Percentiles rank a stretch among this genome's conserved stretches.
Conservation (phyloP, 106 monocot species). For the Dioscorea zingiberensis region DNA sequence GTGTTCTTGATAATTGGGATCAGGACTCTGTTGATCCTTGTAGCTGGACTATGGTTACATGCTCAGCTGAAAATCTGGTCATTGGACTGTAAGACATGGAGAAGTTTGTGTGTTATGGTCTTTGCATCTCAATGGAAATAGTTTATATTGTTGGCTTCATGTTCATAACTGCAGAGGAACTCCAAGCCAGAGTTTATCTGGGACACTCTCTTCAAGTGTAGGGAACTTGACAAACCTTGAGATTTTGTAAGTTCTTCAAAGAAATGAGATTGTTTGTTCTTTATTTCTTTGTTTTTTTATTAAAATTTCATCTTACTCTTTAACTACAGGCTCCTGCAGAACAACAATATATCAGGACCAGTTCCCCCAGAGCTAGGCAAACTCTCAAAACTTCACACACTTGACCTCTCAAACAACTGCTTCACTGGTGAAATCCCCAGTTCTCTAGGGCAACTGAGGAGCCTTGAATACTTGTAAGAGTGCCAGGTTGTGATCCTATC, state of each 20-base stretch:
- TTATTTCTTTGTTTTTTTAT: not conserved
- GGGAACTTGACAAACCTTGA: constrained; percentile 81
- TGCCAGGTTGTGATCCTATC: not conserved
- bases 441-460: constrained; percentile 62
- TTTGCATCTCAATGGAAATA: not conserved
- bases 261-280: not conserved
- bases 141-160: not conserved
- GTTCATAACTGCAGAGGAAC: constrained; percentile 39
- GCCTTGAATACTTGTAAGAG: constrained; percentile 70
- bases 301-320: not conserved
- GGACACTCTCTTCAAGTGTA: constrained; percentile 60
- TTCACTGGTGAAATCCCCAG: constrained; percentile 60
- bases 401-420: constrained; percentile 68
- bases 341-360: constrained; percentile 60
- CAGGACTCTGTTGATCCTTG: constrained; percentile 85
- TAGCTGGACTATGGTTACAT: constrained; percentile 82
- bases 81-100: constrained; percentile 43
- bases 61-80: constrained; percentile 62
- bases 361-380: constrained; percentile 67
- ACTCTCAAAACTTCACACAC: constrained; percentile 60
- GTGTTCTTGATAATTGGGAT: constrained; percentile 79
- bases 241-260: constrained; percentile 43
- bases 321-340: constrained; percentile 29
- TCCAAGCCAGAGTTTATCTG: constrained; percentile 71
- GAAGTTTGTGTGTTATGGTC: not conserved